phyloP scores from a whole-genome alignment of 176 grass and related monocot genomes.

The Sorghum bicolor region Sorghum_bicolor_NCBIv3 NC_012870.2:75734501-75735000 shows the following conservation, averaged over 20 bases:
- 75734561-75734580: conserved; percentile 7
- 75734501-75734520: conserved; percentile 94
- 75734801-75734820: conserved; percentile 7
- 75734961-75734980: conserved; percentile 93
- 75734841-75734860: not conserved
- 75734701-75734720: conserved; percentile 8
- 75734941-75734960: conserved; percentile 77
- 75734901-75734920: not conserved
- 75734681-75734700: not conserved
- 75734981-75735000: conserved; percentile 90
- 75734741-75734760: conserved; percentile 8
- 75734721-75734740: conserved; percentile 3
- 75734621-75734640: not conserved
- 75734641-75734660: not conserved
- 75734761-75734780: not conserved
- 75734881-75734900: not conserved
- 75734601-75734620: conserved; percentile 15
- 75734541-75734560: conserved; percentile 10
- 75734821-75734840: not conserved
- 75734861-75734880: not conserved
- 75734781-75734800: not conserved
- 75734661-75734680: not conserved
- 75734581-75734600: not conserved
- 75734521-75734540: conserved; percentile 73
- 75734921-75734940: conserved; percentile 10